Conservation (phyloP, 2,329 filamentous ascomycete genomes). For the Ceratocystis cacaofunesta region DNA sequence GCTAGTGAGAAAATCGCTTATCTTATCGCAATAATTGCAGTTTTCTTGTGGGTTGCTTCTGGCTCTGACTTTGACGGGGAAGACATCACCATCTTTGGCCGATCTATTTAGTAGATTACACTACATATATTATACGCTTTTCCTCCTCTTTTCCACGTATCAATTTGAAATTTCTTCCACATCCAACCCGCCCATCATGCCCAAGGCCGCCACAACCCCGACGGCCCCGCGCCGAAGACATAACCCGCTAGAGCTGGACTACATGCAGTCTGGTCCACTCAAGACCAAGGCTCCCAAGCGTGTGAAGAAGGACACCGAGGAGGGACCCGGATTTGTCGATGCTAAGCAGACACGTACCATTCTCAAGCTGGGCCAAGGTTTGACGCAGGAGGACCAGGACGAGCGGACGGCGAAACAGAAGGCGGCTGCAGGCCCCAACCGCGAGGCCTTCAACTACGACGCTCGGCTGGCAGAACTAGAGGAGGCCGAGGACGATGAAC, state of each 20-base stretch:
- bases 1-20: constrained; percentile 12
- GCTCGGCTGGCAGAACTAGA: constrained; percentile 50
- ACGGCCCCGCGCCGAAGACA: constrained; percentile 53
- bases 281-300: constrained; percentile 53
- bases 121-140: neutral
- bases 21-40: constrained; percentile 16
- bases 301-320: constrained; percentile 39
- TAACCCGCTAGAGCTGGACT: constrained; percentile 81
- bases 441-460: constrained; percentile 57
- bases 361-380: constrained; percentile 72
- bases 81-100: neutral
- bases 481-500: constrained; percentile 32
- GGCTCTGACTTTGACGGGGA: neutral
- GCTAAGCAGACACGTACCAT: constrained; percentile 81
- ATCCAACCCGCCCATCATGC: constrained; percentile 41
- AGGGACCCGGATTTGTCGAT: constrained; percentile 63
- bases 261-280: constrained; percentile 54
- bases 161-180: neutral
- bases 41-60: constrained; percentile 17
- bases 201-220: constrained; percentile 53
- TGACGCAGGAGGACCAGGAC: constrained; percentile 61
- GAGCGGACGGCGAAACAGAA: constrained; percentile 19
- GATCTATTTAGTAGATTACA: too few species aligned
- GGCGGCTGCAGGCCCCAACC: constrained; percentile 31
- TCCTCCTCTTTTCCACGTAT: neutral